Percentiles rank a stretch among this genome's conserved stretches.
Conservation (phyloP, 1,284 basidiomycete genomes). For the Malassezia globosa region DNA sequence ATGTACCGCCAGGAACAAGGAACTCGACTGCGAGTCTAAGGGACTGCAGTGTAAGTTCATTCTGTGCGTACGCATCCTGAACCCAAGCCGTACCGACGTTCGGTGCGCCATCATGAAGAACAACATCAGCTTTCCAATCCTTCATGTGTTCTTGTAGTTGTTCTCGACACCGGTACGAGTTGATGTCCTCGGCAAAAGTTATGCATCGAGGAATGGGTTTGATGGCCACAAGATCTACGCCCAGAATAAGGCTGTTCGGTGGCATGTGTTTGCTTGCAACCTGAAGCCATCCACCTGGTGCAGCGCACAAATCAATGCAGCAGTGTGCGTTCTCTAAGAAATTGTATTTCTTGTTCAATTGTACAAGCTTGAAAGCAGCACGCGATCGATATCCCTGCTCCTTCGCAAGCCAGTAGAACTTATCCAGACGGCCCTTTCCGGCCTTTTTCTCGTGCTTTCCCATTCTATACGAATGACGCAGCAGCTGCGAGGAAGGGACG, state of each 20-base stretch:
- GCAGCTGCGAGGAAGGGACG: background rate
- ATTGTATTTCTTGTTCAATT: conserved; percentile 94
- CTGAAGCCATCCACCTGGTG: conserved; percentile 97
- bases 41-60: conserved; percentile 90
- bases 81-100: conserved; percentile 99
- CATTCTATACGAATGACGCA: conserved; percentile 19
- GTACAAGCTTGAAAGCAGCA: conserved; percentile 98
- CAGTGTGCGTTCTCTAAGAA: conserved; percentile 84
- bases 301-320: conserved; percentile 95
- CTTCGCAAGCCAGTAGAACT: conserved; percentile 51
- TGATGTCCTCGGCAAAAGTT: conserved; percentile 91
- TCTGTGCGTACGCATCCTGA: conserved; percentile 95
- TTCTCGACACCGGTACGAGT: conserved; percentile 78
- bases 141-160: conserved; percentile 78
- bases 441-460: conserved; percentile 45
- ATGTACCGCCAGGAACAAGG: conserved; percentile 71
- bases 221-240: conserved; percentile 91
- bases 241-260: conserved; percentile 82
- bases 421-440: conserved; percentile 46
- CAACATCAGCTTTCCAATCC: conserved; percentile 97
- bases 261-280: conserved; percentile 99
- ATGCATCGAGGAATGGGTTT: conserved; percentile 86
- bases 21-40: conserved; percentile 95
- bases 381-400: conserved; percentile 98
- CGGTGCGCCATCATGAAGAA: conserved; percentile 98